phyloP scores from a whole-genome alignment of 1,284 basidiomycete genomes.

The Ganoderma resinaceum region DNA sequence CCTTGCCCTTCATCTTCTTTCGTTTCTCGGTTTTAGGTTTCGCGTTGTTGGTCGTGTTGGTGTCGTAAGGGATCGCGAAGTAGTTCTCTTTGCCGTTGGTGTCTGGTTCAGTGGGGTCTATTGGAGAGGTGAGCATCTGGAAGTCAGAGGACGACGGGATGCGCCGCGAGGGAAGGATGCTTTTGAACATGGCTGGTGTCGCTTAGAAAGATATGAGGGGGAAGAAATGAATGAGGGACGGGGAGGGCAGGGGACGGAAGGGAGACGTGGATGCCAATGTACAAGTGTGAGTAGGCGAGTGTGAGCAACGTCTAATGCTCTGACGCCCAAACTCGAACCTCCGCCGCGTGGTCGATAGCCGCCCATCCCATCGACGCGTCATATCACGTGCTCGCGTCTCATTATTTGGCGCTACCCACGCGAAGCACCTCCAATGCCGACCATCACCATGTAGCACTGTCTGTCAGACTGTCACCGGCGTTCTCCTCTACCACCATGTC shows the following conservation, averaged over 20 bases:
- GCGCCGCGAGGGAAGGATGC: slow-evolving; percentile 71
- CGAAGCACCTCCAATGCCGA: neutral
- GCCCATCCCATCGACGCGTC: slow-evolving; percentile 17
- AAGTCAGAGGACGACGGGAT: slow-evolving; percentile 68
- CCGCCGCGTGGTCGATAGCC: slow-evolving; percentile 19
- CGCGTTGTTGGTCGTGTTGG: slow-evolving; percentile 32
- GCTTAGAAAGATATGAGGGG: slow-evolving; percentile 4
- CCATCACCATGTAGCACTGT: neutral
- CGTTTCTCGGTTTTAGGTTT: slow-evolving; percentile 37
- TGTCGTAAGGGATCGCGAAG: slow-evolving; percentile 40
- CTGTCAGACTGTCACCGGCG: neutral
- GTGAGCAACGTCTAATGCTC: neutral
- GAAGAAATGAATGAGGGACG: slow-evolving; percentile 14
- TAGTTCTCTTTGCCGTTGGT: slow-evolving; percentile 71
- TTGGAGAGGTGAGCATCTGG: slow-evolving; percentile 67
- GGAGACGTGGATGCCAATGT: slow-evolving; percentile 8
- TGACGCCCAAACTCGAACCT: slow-evolving; percentile 30
- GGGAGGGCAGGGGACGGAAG: neutral
- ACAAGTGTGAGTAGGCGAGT: slow-evolving; percentile 13
- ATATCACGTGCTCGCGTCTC: slow-evolving; percentile 30
- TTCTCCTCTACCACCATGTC: neutral
- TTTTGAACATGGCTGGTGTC: slow-evolving; percentile 75
- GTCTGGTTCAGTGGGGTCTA: slow-evolving; percentile 43
- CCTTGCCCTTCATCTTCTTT: slow-evolving; percentile 45
- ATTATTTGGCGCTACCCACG: slow-evolving; percentile 12